phyloP scores from a whole-genome alignment of 345 rosid species.

The Eucalyptus erythrocorys region DNA sequence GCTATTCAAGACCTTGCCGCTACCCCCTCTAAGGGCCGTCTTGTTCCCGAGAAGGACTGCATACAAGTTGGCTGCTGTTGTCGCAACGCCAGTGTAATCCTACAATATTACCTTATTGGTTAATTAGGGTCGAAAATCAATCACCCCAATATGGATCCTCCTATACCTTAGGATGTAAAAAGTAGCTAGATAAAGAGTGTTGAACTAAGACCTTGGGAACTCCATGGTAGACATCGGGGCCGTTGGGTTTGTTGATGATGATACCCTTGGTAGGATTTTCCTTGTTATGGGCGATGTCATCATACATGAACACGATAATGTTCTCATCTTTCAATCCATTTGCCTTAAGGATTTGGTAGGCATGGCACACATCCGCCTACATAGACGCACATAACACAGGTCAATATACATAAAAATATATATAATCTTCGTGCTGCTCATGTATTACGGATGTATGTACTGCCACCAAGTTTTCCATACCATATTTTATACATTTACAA shows the following conservation, averaged over 20 bases:
- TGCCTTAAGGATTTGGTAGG: conserved; percentile 39
- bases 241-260: conserved; percentile 47
- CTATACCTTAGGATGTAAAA: not conserved
- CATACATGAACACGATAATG: conserved; percentile 71
- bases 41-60: conserved; percentile 45
- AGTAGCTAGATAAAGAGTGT: not conserved
- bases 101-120: conserved; percentile 6
- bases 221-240: conserved; percentile 45
- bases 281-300: conserved; percentile 35
- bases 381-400: not conserved
- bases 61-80: conserved; percentile 26
- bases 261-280: conserved; percentile 54
- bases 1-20: conserved; percentile 48
- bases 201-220: conserved; percentile 43
- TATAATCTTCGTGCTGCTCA: not conserved
- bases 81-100: conserved; percentile 40
- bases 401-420: not conserved
- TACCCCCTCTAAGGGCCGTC: conserved; percentile 47
- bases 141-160: not conserved
- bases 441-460: not conserved
- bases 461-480: not conserved
- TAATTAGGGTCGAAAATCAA: not conserved
- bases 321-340: conserved; percentile 61
- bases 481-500: not conserved
- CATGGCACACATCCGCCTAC: conserved; percentile 72